phyloP scores from a whole-genome alignment of 768 basidiomycete genomes.

The Podaxis rugospora region DNA sequence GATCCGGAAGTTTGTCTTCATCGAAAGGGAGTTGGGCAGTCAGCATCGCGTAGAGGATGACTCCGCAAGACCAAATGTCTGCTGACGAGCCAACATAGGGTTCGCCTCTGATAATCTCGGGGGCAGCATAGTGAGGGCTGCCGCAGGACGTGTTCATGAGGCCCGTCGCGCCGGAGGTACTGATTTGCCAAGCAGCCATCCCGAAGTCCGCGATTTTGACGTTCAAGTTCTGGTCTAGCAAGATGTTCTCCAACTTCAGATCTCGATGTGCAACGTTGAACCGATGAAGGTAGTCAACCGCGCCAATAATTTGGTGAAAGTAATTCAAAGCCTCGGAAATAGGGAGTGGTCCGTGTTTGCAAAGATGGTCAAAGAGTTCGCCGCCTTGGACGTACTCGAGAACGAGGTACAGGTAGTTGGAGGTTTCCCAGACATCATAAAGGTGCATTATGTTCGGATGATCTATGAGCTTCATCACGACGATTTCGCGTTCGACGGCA shows the following conservation, averaged over 20 bases:
- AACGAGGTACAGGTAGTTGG: slow-evolving; percentile 82
- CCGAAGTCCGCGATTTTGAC: slow-evolving; percentile 97
- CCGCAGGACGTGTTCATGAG: slow-evolving; percentile 81
- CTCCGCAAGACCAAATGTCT: slow-evolving; percentile 96
- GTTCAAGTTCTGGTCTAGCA: slow-evolving; percentile 77
- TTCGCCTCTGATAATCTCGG: slow-evolving; percentile 81
- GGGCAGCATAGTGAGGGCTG: slow-evolving; percentile 92
- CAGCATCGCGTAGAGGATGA: slow-evolving; percentile 88
- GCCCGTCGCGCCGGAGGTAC: slow-evolving; percentile 32
- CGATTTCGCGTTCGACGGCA: slow-evolving; percentile 89
- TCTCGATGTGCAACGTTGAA: slow-evolving; percentile 94
- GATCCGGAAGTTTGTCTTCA: slow-evolving; percentile 70
- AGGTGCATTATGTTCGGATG: slow-evolving; percentile 93
- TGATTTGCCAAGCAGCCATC: slow-evolving; percentile 91
- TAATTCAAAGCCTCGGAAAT: slow-evolving; percentile 73
- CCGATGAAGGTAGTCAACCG: slow-evolving; percentile 89
- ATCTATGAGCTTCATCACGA: slow-evolving; percentile 95
- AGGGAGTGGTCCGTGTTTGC: slow-evolving; percentile 68
- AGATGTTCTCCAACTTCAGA: slow-evolving; percentile 90
- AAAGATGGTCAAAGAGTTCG: slow-evolving; percentile 91
- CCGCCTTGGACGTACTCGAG: slow-evolving; percentile 94
- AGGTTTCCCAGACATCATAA: slow-evolving; percentile 97
- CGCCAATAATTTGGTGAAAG: slow-evolving; percentile 92
- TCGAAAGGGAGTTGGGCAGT: slow-evolving; percentile 90
- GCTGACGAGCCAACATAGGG: slow-evolving; percentile 84